Evolutionary conservation across 2,329 filamentous ascomycete species (phyloP).

Genomic region (Microsporum audouinii): DNA sequence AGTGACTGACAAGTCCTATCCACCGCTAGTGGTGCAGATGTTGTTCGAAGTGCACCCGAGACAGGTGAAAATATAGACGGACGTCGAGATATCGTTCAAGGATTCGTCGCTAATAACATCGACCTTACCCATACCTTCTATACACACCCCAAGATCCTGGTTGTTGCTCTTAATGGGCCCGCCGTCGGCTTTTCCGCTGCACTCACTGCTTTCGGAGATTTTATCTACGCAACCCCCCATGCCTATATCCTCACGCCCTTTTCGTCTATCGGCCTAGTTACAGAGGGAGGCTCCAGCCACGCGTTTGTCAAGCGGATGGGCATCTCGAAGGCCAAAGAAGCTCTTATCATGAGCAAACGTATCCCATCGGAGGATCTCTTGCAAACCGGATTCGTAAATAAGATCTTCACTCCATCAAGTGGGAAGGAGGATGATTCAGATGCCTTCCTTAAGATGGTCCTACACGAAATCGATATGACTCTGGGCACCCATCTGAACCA

Average conservation of each 20-base stretch:
- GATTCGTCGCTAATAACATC: slow-evolving; percentile 75
- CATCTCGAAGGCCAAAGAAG: slow-evolving; percentile 74
- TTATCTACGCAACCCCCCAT: slow-evolving; percentile 74
- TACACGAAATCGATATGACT: slow-evolving; percentile 68
- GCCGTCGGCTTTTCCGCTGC: slow-evolving; percentile 81
- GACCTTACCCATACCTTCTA: slow-evolving; percentile 85
- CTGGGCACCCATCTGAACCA: slow-evolving; percentile 69
- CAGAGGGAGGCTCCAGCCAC: slow-evolving; percentile 71
- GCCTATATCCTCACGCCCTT: slow-evolving; percentile 87
- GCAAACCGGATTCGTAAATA: slow-evolving; percentile 71
- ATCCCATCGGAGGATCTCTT: slow-evolving; percentile 64
- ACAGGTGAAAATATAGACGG: slow-evolving; percentile 33
- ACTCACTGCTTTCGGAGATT: slow-evolving; percentile 72
- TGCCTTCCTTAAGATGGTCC: slow-evolving; percentile 59
- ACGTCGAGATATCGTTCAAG: slow-evolving; percentile 51
- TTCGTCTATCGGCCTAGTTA: slow-evolving; percentile 74
- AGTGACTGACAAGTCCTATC: not conserved
- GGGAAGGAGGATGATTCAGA: slow-evolving; percentile 50
- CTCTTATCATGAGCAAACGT: slow-evolving; percentile 76
- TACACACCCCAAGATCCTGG: slow-evolving; percentile 84
- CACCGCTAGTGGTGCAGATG: slow-evolving; percentile 60
- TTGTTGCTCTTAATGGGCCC: slow-evolving; percentile 84
- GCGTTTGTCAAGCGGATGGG: slow-evolving; percentile 74
- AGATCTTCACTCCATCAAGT: slow-evolving; percentile 52
- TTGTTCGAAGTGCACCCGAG: slow-evolving; percentile 44